Percentiles rank a stretch among this genome's conserved stretches.
Conservation (phyloP, 106 monocot species). For the Acorus calamus region DNA sequence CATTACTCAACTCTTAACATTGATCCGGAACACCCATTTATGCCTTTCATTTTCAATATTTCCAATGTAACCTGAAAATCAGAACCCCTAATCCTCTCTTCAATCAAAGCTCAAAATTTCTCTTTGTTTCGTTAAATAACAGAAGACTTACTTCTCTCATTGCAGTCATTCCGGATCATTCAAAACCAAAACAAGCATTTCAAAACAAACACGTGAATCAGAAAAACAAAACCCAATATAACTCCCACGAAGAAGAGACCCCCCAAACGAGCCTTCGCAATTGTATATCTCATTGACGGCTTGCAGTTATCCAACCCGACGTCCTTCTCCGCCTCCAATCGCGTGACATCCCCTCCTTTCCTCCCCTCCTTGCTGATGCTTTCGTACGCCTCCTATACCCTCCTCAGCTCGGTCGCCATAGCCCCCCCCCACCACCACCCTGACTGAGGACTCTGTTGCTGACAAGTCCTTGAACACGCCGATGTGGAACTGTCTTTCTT, state of each 20-base stretch:
- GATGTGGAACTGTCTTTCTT: constrained; percentile 57
- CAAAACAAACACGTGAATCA: too few relatives aligned
- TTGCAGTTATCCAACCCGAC: constrained; percentile 79
- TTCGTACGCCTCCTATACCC: constrained; percentile 57
- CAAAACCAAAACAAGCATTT: too few relatives aligned
- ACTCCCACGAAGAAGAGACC: constrained; percentile 90
- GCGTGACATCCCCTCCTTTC: constrained; percentile 4
- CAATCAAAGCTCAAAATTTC: too few relatives aligned
- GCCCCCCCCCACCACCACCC: constrained; percentile 51
- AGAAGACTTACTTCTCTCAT: too few relatives aligned
- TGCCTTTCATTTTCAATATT: too few relatives aligned
- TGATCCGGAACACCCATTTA: too few relatives aligned
- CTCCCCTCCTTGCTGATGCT: constrained; percentile 9
- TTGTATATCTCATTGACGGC: constrained; percentile 63
- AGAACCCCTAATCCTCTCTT: too few relatives aligned
- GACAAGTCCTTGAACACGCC: constrained; percentile 51
- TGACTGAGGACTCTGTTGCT: constrained; percentile 29
- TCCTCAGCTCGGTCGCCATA: constrained; percentile 41
- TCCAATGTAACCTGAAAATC: too few relatives aligned
- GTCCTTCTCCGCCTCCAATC: constrained; percentile 70
- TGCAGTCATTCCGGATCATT: too few relatives aligned
- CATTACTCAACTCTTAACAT: too few relatives aligned
- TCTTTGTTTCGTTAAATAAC: too few relatives aligned
- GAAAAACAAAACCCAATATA: constrained; percentile 7
- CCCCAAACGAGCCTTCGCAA: constrained; percentile 76